Base-by-base conservation (phyloP, 306 rosid genomes). In the Canavalia gladiata region DNA sequence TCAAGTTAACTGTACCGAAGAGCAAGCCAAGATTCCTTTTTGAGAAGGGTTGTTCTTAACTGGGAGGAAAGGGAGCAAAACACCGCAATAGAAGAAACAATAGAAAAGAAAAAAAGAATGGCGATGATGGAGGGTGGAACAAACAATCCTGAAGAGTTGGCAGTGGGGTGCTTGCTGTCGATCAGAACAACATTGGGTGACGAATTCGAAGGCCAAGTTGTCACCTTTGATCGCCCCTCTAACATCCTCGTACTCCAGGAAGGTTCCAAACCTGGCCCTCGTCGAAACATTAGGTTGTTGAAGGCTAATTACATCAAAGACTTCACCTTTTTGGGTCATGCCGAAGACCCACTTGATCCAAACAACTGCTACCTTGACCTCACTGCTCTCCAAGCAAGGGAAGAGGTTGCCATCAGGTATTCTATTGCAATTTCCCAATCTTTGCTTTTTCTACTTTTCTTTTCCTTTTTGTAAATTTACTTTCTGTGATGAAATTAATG, bases 201-300 rank as follows among this genome's bases (percentile, higher is more conserved):
- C 65, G 94, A 93, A 72, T 93, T 95, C 43, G 88, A 92, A 74
- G 98, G 89, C 46, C 98, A 95, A 54, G 91, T 95, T 82, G 84
- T 95, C 71, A 81, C 98, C 87, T 95, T 87, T 71, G 98, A 95
- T 80, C 96, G 97, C 69, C 72, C 73, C 77, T 89, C 98, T 67
- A 95, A 90, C 90, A 88, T 90, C 80, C 96, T 95, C 77, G 89
- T 90, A 64, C 94, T 95, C 84, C 99, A 93, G 65, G 97, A 95
- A 78, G 89, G 91, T 75, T 84, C 81, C 51, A 88, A 88, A 68
- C 83, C 84, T 0, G 94, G 89, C 2, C 85, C 96, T 68, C 88
- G 87, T 62, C 90, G 98, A 10, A 92, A 92, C 76, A 83, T 95
- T 55, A 76, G 99, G 86, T 45, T 95, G 29, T 72, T 95, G 64